phyloP scores from a whole-genome alignment of 2,329 filamentous ascomycete species.

The Aspergillus sp. region DNA sequence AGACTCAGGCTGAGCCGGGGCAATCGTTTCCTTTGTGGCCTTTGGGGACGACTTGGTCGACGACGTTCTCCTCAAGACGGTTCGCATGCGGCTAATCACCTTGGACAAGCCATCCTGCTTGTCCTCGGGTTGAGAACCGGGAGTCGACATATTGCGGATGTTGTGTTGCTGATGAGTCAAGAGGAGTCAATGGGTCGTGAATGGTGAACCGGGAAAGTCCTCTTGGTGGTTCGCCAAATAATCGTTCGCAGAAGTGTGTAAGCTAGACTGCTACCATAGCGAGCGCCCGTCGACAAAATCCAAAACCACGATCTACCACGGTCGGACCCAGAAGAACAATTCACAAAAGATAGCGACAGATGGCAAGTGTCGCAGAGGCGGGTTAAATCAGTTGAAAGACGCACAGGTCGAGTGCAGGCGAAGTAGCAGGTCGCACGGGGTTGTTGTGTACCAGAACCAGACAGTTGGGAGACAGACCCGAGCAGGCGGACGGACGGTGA shows the following conservation, averaged over 20 bases:
- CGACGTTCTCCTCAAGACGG: conserved; percentile 33
- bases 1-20: conserved; percentile 2
- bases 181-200: background rate
- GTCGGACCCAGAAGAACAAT: background rate
- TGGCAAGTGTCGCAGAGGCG: background rate
- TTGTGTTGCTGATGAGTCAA: background rate
- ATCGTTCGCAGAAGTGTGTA: background rate
- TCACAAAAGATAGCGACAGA: background rate
- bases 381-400: background rate
- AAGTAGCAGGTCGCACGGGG: conserved; percentile 20
- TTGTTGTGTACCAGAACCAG: conserved; percentile 18
- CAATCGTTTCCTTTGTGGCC: background rate
- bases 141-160: conserved; percentile 24
- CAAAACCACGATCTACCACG: background rate
- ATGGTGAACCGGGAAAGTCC: background rate
- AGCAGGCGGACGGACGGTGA: conserved; percentile 20
- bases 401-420: background rate
- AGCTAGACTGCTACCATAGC: background rate
- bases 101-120: conserved; percentile 38
- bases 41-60: conserved; percentile 22
- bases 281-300: background rate
- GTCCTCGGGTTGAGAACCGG: conserved; percentile 19
- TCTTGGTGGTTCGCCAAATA: background rate
- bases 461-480: conserved; percentile 27
- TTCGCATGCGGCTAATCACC: conserved; percentile 42